Percentiles rank a stretch among this genome's conserved stretches.
Conservation (phyloP, 148 eudicot genomes). For the Silene conica region DNA sequence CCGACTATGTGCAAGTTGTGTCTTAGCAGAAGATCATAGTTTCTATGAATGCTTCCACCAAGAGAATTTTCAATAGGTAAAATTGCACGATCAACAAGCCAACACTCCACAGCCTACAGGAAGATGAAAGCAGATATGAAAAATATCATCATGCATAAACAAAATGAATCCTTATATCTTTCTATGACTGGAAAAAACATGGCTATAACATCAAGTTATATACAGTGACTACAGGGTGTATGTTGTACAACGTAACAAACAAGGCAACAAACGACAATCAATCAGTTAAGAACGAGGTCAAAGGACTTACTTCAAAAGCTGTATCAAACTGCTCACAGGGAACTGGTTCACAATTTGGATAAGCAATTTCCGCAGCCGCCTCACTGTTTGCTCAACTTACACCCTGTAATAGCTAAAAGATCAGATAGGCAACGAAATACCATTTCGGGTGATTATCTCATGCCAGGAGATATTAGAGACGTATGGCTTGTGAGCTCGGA, state of each 20-base stretch:
- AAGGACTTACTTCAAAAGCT: constrained; percentile 55
- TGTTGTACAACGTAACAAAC: background rate
- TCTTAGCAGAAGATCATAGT: constrained; percentile 49
- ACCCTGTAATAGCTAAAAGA: constrained; percentile 39
- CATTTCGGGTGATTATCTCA: background rate
- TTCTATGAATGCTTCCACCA: constrained; percentile 59
- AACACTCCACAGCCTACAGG: constrained; percentile 46
- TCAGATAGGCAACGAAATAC: background rate
- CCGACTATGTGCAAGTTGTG: constrained; percentile 55
- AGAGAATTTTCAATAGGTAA: constrained; percentile 55
- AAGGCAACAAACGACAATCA: background rate
- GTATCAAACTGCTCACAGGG: constrained; percentile 83
- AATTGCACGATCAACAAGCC: constrained; percentile 57
- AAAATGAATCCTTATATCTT: background rate
- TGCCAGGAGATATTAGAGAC: background rate
- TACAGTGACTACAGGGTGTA: background rate
- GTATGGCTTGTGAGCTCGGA: background rate
- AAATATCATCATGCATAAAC: background rate
- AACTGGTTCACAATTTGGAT: constrained; percentile 68
- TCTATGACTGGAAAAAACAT: background rate
- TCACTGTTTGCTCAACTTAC: constrained; percentile 78
- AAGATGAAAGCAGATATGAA: constrained; percentile 2
- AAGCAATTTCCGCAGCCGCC: constrained; percentile 68
- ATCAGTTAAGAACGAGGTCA: constrained; percentile 8
- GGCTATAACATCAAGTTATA: background rate